Base-by-base conservation (phyloP, 805 yeast genomes). In the Cyberlindnera galapagoensis region DNA sequence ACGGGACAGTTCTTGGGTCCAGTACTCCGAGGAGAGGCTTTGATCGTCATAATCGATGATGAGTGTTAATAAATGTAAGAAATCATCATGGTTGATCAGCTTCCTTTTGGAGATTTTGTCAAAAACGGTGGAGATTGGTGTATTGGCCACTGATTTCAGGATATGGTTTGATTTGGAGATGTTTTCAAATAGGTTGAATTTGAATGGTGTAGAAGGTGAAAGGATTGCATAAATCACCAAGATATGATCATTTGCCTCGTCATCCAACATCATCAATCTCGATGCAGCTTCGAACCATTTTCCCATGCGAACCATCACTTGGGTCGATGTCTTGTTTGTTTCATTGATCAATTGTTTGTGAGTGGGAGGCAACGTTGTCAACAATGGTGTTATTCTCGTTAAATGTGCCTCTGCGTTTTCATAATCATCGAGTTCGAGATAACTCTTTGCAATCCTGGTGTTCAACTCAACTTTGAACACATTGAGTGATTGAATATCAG, bases 231-330 rank as follows among this genome's bases (percentile, higher is more conserved):
- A 43, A 10, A 40, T 25, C 6, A 46, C 42, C 5, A 38, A 23
- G 10, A 27, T 20, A 14, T 21, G 13, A 25, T 41, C 44, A 14
- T 34, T 38, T 1, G 20, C 4, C 15, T 32, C 38, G 20, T 43
- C 43, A 19, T 44, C 33, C 4, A 44, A 24, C 1, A 28, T 18
- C 4, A 40, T 16, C 8, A 43, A 30, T 30, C 42, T 38, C 5
- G 48, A 39, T 5, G 47, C 26, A 4, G 47, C 50, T 11, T 47
- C 52, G 4, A 42, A 22, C 49, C 49, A 47, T 28, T 40, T 45
- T 5, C 38, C 35, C 7, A 44, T 12, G n/a, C 43, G 40, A 3
- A 40, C 30, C 42, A 45, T 38, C 6, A 44, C 39, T 16, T 38
- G 42, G 5, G 39, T 37, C n/a, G 42, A 29, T 1, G 40, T 33